Conservation (phyloP, 2,329 filamentous ascomycete species). For the Fusarium domesticum region DNA sequence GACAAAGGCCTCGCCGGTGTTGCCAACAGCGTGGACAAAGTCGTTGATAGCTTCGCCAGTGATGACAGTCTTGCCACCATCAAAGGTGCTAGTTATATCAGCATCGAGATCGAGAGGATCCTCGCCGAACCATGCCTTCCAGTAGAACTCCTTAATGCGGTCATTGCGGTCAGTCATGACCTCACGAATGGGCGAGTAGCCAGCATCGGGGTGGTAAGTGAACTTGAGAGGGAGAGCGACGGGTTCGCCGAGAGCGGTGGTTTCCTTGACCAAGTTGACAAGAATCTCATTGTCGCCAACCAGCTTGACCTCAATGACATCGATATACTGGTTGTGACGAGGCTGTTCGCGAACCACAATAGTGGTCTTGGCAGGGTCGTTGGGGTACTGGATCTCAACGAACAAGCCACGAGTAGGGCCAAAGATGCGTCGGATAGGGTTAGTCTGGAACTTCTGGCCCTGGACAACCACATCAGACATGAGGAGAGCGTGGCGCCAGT, state of each 20-base stretch:
- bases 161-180: constrained; percentile 96
- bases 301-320: constrained; percentile 83
- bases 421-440: constrained; percentile 90
- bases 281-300: constrained; percentile 74
- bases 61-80: constrained; percentile 82
- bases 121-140: constrained; percentile 93
- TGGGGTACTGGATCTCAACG: constrained; percentile 81
- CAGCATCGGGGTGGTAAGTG: constrained; percentile 89
- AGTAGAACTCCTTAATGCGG: constrained; percentile 99
- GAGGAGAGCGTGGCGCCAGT: constrained; percentile 93
- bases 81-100: constrained; percentile 81
- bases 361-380: constrained; percentile 76
- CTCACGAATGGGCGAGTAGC: constrained; percentile 95
- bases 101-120: constrained; percentile 81
- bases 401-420: constrained; percentile 81
- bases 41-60: constrained; percentile 93
- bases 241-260: constrained; percentile 78
- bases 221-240: constrained; percentile 85
- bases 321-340: constrained; percentile 78
- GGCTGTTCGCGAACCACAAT: constrained; percentile 87
- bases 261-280: constrained; percentile 89
- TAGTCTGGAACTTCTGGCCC: constrained; percentile 94
- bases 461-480: constrained; percentile 92
- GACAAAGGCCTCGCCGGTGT: constrained; percentile 95
- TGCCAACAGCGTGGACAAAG: constrained; percentile 98